A percentile compares a stretch with the other conserved stretches of the same genome.
Conservation (phyloP, 2,329 filamentous ascomycete species). For the Aspergillus pseudotamarii region DNA sequence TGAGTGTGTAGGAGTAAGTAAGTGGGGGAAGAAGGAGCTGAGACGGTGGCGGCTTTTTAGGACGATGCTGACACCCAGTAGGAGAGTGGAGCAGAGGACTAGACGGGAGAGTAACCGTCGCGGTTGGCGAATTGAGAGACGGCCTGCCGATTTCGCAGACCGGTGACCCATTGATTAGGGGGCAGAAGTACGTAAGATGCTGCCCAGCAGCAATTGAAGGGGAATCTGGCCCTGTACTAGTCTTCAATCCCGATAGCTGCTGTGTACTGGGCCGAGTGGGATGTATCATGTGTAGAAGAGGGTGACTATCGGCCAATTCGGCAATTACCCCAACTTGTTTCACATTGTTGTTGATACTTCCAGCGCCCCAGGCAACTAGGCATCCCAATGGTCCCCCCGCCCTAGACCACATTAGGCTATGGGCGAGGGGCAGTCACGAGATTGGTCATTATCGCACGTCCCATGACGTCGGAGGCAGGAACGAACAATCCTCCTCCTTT, state of each 20-base stretch:
- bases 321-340: not conserved
- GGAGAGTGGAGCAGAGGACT: conserved; percentile 40
- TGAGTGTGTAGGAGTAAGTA: conserved; percentile 23
- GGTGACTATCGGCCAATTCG: not conserved
- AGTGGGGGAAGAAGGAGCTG: conserved; percentile 38
- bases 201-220: conserved; percentile 5
- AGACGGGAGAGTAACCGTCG: conserved; percentile 33
- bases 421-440: conserved; percentile 27
- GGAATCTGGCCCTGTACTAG: not conserved
- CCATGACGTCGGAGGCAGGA: conserved; percentile 24
- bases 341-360: not conserved
- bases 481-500: not conserved
- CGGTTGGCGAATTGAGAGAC: conserved; percentile 22
- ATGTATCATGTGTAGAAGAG: not conserved
- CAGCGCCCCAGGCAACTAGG: conserved; percentile 7
- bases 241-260: not conserved
- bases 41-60: conserved; percentile 45
- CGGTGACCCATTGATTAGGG: conserved; percentile 19
- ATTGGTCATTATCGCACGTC: conserved; percentile 16
- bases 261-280: not conserved
- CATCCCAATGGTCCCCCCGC: conserved; percentile 17
- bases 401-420: conserved; percentile 19
- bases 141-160: conserved; percentile 24
- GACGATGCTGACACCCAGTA: conserved; percentile 47
- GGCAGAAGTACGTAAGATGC: conserved; percentile 4